phyloP scores from a whole-genome alignment of 306 rosid species.

The Corylus heterophylla region DNA sequence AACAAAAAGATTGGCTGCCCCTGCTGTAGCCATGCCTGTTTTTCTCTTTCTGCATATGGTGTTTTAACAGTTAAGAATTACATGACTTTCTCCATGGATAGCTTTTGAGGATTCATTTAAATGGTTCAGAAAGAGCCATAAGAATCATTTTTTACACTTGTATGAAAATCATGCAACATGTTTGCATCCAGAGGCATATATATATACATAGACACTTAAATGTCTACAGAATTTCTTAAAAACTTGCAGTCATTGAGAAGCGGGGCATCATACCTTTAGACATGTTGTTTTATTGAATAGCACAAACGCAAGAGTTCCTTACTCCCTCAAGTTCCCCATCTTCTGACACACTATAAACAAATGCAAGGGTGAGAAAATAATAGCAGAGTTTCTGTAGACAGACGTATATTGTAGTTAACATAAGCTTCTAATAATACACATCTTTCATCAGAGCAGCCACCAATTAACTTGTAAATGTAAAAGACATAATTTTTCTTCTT shows the following conservation, averaged over 20 bases:
- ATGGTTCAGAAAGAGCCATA: not conserved
- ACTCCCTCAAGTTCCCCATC: slow-evolving; percentile 44
- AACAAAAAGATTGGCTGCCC: not conserved
- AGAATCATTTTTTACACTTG: not conserved
- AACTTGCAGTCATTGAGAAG: slow-evolving; percentile 7
- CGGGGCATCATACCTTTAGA: slow-evolving; percentile 5
- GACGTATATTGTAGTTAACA: not conserved
- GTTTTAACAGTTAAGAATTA: not conserved
- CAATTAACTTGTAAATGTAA: not conserved
- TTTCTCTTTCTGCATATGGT: not conserved
- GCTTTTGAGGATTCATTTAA: not conserved
- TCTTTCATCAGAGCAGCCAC: not conserved
- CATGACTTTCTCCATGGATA: not conserved
- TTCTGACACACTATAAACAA: slow-evolving; percentile 34
- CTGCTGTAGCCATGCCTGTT: not conserved
- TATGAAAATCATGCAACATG: not conserved
- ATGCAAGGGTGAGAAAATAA: not conserved
- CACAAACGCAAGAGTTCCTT: slow-evolving; percentile 45
- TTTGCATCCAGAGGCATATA: not conserved
- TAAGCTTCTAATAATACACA: not conserved
- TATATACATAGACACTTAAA: not conserved
- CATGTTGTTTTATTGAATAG: slow-evolving; percentile 30
- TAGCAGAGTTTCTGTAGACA: not conserved
- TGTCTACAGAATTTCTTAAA: not conserved
- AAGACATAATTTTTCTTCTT: slow-evolving; percentile 1